Percentiles rank a stretch among this genome's conserved stretches.
These are phyloP conservation scores for Cladosporium sp. DNA, from an alignment of 2,329 filamentous ascomycete species.

Conservation along the genomic window DNA sequence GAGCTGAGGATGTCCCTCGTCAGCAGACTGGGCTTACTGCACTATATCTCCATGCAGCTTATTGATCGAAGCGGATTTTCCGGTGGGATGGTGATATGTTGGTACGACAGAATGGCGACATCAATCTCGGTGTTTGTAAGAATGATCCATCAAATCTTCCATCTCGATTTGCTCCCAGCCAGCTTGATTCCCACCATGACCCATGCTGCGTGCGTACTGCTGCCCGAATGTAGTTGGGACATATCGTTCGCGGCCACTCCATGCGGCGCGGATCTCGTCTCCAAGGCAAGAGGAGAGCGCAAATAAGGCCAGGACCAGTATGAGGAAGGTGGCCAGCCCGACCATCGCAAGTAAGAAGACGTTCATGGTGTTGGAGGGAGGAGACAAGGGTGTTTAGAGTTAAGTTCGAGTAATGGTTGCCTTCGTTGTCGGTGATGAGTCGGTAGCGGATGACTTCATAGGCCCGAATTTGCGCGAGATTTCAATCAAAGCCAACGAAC, in stretches of 20 bases:
- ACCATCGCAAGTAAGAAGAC: constrained; percentile 13
- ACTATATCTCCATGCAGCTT: not conserved
- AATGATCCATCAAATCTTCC: constrained; percentile 57
- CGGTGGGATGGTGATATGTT: not conserved
- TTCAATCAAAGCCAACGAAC: too few relatives aligned
- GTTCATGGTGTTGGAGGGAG: not conserved
- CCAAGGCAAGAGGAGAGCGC: constrained; percentile 59
- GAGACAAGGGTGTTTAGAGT: not conserved
- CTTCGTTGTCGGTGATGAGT: not conserved
- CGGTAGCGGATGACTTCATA: constrained; percentile 9
- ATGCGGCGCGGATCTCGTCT: constrained; percentile 51
- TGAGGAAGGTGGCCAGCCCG: constrained; percentile 28
- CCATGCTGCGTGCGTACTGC: constrained; percentile 59
- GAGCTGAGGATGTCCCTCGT: not conserved
- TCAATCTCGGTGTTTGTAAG: constrained; percentile 25
- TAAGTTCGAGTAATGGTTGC: not conserved
- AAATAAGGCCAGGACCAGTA: constrained; percentile 48
- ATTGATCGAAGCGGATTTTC: not conserved
- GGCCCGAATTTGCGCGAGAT: constrained; percentile 12
- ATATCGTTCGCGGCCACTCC: constrained; percentile 48
- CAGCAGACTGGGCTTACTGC: not conserved
- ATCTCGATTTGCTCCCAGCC: constrained; percentile 66
- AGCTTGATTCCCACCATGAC: constrained; percentile 53
- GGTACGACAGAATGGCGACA: not conserved
- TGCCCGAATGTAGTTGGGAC: constrained; percentile 53